phyloP scores from a whole-genome alignment of 2,329 filamentous ascomycete species.

The Rutstroemia sp. region DNA sequence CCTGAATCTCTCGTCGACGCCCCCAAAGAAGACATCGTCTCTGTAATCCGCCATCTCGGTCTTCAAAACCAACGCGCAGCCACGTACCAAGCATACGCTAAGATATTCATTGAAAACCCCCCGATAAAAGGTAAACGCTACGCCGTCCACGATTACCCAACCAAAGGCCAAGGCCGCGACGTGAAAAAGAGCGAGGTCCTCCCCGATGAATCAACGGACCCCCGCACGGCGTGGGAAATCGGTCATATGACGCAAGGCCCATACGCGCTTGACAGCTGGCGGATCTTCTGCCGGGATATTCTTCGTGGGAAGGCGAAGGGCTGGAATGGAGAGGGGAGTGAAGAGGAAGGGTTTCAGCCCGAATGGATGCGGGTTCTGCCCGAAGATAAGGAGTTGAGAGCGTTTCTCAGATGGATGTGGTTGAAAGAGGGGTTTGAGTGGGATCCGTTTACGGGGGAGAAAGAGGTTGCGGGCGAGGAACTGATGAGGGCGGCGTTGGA shows the following conservation, averaged over 20 bases:
- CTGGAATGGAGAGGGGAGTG: conserved; percentile 59
- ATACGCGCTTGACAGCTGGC: conserved; percentile 85
- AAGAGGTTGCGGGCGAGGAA: conserved; percentile 42
- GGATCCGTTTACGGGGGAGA: conserved; percentile 65
- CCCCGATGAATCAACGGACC: conserved; percentile 32
- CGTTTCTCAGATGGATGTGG: conserved; percentile 88
- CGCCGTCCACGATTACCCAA: conserved; percentile 48
- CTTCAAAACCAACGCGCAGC: conserved; percentile 60
- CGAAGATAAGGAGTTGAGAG: conserved; percentile 79
- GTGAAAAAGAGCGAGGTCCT: conserved; percentile 40
- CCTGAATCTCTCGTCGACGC: conserved; percentile 54
- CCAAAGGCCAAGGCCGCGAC: conserved; percentile 39
- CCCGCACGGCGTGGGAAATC: conserved; percentile 61
- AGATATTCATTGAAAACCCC: conserved; percentile 53
- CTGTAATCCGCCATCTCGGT: conserved; percentile 62
- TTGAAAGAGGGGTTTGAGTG: conserved; percentile 77
- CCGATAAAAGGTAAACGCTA: conserved; percentile 53
- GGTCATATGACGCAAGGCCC: conserved; percentile 75
- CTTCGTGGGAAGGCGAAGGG: conserved; percentile 58
- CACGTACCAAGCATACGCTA: conserved; percentile 63
- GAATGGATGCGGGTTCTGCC: conserved; percentile 89
- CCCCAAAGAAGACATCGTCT: conserved; percentile 46
- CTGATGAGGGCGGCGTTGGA: conserved; percentile 50
- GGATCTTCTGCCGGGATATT: conserved; percentile 83
- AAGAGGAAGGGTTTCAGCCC: conserved; percentile 58